A percentile compares a stretch with the other conserved stretches of the same genome.
phyloP scores from a whole-genome alignment of 2,329 filamentous ascomycete species.

The Dactylellina leptospora region DNA sequence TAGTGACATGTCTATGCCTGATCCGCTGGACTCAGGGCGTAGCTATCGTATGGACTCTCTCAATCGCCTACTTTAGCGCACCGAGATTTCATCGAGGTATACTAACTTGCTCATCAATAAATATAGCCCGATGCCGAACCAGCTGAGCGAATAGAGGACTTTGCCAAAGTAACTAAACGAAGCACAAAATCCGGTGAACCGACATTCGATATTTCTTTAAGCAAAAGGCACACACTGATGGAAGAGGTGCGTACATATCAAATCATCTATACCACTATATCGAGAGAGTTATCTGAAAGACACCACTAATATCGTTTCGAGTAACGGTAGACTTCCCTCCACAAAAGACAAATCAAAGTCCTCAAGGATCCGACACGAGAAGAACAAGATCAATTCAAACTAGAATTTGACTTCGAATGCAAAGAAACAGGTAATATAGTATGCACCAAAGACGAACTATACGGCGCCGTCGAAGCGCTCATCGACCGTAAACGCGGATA shows the following conservation, averaged over 20 bases:
- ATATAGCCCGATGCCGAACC: background rate
- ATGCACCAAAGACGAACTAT: slow-evolving; percentile 8
- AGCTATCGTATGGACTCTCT: slow-evolving; percentile 26
- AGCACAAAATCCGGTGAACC: background rate
- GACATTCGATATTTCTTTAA: background rate
- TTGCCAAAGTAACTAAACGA: slow-evolving; percentile 1
- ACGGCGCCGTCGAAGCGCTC: background rate
- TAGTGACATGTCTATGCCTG: too few relatives aligned
- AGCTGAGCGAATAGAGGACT: background rate
- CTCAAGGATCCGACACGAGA: slow-evolving; percentile 3
- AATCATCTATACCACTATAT: background rate
- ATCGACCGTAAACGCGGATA: background rate
- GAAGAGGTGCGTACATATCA: background rate
- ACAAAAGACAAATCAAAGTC: slow-evolving; percentile 4
- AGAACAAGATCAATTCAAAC: slow-evolving; percentile 10
- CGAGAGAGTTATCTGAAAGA: too few relatives aligned
- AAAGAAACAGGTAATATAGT: background rate
- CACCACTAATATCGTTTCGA: too few relatives aligned
- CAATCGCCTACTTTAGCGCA: too few relatives aligned
- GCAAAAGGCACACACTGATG: background rate
- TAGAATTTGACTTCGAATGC: slow-evolving; percentile 1
- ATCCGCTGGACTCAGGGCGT: background rate
- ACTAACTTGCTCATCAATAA: background rate
- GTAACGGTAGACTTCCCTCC: background rate
- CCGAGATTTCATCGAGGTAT: too few relatives aligned